Base-by-base conservation (phyloP, 192 early-diverging fungal species). In the Helicostylum pulchrum region DNA sequence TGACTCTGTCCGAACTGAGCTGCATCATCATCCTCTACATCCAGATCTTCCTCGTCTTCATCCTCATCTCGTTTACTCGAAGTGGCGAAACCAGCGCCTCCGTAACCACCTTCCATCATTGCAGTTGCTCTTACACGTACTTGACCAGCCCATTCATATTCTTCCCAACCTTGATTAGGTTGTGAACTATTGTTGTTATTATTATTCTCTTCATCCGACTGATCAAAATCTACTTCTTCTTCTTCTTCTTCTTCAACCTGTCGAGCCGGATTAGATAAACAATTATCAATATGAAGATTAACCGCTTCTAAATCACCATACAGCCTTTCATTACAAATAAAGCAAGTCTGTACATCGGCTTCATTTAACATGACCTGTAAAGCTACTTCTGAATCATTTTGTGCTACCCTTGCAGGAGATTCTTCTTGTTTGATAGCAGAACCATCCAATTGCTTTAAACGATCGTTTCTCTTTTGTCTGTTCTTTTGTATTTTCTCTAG, bases 101-200 rank as follows among this genome's bases (percentile, higher is more conserved):
- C 76, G 66, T 80, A 85, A 2, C 90, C 88, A 39, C 92, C 93
- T 65, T 94, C 89, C 64, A 94, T 73, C 74, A 95, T 76, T 0
- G 93, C 80, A 0, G 92, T 89, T 2, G 87, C 89, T 7, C 94
- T 80, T 11, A 95, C 80, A 3, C 93, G 83, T 3, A 79, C 82
- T 71, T 92, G 84, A 2, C 94, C 93, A 0, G 85, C 89, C 91
- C 92, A 94, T 32, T 81, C 85, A 44, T 95, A 94, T 62, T 88
- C 85, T 31, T 92, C 89, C 73, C 84, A 87, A 4, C 70, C 71
- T 55, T 26, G 49, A 47, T 48, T 26, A 19, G 42, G 46, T 12
- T 53, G 44, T 21, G 54, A 52, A 7, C 7, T 7, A 4, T 1
- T 48, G 4, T 6, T 48, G 5, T 17, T 6, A 39, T 39, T 39